These are phyloP conservation scores for Boechera stricta DNA, from an alignment of 345 rosid species.

Conservation along the genomic window DNA sequence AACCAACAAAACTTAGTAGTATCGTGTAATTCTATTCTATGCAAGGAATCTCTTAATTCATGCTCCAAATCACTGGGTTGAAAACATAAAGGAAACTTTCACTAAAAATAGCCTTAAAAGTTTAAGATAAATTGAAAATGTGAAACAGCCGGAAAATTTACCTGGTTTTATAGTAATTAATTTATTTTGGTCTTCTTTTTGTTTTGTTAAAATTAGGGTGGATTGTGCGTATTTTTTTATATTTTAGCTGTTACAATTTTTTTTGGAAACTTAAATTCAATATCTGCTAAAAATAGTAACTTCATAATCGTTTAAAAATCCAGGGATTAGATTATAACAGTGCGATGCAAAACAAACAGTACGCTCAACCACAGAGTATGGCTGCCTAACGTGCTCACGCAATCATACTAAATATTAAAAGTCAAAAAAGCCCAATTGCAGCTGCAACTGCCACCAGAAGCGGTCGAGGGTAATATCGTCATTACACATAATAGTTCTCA, in stretches of 20 bases:
- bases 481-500: background rate
- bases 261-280: background rate
- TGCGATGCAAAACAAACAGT: slow-evolving; percentile 25
- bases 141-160: too few relatives aligned
- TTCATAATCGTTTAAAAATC: background rate
- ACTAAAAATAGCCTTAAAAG: background rate
- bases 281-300: slow-evolving; percentile 3
- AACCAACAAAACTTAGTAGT: background rate
- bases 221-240: background rate
- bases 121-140: too few relatives aligned
- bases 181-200: background rate
- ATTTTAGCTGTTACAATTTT: background rate
- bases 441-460: slow-evolving; percentile 40
- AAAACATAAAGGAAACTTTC: background rate
- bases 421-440: slow-evolving; percentile 39
- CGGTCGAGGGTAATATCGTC: slow-evolving; percentile 35
- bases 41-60: background rate
- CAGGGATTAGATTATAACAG: background rate
- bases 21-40: background rate
- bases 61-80: background rate
- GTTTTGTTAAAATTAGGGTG: background rate
- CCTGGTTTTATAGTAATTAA: background rate
- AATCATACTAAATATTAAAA: slow-evolving; percentile 18
- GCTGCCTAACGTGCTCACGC: slow-evolving; percentile 33
- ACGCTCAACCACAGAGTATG: slow-evolving; percentile 19